These are phyloP conservation scores for Quercus aquifolioides DNA, from an alignment of 306 rosid genomes.

Conservation along the genomic window DNA sequence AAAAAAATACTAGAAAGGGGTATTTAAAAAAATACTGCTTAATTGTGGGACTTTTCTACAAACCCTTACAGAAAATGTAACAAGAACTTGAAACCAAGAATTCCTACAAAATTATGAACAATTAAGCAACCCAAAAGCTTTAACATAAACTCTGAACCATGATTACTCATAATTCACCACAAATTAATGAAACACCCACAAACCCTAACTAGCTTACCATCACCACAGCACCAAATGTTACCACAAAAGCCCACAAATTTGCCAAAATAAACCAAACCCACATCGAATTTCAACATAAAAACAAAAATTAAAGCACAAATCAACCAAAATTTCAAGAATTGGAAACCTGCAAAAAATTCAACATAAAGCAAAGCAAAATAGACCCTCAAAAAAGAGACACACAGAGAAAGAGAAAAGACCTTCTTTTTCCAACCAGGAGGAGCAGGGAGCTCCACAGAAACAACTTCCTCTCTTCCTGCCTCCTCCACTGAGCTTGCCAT, in stretches of 20 bases:
- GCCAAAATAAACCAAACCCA: constrained; percentile 21
- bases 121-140: constrained; percentile 24
- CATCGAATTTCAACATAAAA: constrained; percentile 11
- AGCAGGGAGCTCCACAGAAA: constrained; percentile 90
- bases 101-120: constrained; percentile 16
- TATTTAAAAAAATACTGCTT: neutral
- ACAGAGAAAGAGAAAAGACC: constrained; percentile 32
- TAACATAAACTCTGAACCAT: constrained; percentile 8
- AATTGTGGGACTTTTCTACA: neutral
- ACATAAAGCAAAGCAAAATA: constrained; percentile 16
- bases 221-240: constrained; percentile 27
- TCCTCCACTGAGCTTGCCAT: constrained; percentile 83
- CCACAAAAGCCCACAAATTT: constrained; percentile 22
- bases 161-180: constrained; percentile 28
- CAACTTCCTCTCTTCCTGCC: constrained; percentile 54
- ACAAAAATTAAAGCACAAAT: constrained; percentile 4
- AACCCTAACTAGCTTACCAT: constrained; percentile 40
- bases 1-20: neutral
- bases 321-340: constrained; percentile 15
- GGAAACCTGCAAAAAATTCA: neutral
- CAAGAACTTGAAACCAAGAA: neutral
- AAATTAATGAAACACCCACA: constrained; percentile 12
- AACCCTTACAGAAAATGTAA: neutral
- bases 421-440: constrained; percentile 95
- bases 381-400: neutral